These are phyloP conservation scores for Agastache rugosa DNA, from an alignment of 257 asterid species.

Conservation along the genomic window DNA sequence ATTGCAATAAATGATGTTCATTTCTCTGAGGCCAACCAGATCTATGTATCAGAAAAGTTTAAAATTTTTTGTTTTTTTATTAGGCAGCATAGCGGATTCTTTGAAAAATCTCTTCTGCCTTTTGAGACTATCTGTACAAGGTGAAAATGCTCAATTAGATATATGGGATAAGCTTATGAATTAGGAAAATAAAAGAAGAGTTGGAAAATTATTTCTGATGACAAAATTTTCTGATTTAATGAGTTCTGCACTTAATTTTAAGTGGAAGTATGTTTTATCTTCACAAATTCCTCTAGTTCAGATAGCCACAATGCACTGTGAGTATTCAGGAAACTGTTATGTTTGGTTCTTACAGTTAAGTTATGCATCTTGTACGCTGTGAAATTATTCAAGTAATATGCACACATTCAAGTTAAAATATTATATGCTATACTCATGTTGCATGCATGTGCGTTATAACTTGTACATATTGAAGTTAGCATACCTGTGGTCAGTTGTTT, in stretches of 20 bases:
- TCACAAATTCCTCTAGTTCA: background rate
- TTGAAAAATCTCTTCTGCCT: background rate
- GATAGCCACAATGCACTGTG: conserved; percentile 10
- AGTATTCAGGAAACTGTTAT: background rate
- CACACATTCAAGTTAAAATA: conserved; percentile 15
- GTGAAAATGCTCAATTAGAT: conserved; percentile 15
- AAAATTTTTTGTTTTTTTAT: background rate
- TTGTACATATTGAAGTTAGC: conserved; percentile 8
- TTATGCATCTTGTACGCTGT: background rate
- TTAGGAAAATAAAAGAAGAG: background rate
- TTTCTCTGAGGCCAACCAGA: conserved; percentile 9
- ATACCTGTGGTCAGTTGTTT: background rate
- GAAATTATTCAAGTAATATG: conserved; percentile 28
- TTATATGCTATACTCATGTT: conserved; percentile 9
- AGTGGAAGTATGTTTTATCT: conserved; percentile 8
- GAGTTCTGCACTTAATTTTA: too few species aligned
- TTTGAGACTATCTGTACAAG: background rate
- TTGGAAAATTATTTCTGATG: background rate
- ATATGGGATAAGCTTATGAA: background rate
- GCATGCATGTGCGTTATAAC: background rate
- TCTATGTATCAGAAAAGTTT: conserved; percentile 6
- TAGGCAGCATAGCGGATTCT: background rate
- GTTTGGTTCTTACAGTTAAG: conserved; percentile 2
- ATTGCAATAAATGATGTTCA: background rate
- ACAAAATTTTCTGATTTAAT: background rate